Base-by-base conservation (phyloP, 495 filamentous ascomycete species). In the Penicillium silybi region DNA sequence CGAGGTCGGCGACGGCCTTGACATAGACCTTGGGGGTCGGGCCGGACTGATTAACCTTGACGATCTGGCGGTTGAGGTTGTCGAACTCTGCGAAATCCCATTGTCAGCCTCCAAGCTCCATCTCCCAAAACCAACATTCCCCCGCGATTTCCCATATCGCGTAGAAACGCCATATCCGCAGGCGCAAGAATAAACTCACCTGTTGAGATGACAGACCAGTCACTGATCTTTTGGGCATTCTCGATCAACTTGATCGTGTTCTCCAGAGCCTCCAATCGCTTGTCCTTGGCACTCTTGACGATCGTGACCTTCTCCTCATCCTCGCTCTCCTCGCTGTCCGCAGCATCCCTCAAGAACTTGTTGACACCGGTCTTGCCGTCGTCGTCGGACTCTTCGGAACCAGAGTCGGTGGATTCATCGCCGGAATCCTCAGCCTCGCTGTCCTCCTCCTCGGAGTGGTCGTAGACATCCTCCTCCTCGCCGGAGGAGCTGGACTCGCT, bases 241-340 rank as follows among this genome's bases (percentile, higher is more conserved):
- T 96, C 92, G 54, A 97, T 97, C 52, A 85, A 72, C 64, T 85
- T 85, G 50, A 97, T 86, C 39, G 84, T 95, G 40, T 83, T 81
- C 71, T 97, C 95, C 52, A 99, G 79, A 65, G 96, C 95, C 64
- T 96, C 95, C 51, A 90, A 73, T 37, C 93, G 81, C 80, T 99
- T 99, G 72, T 97, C 92, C 75, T 97, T 97, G 46, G 90, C 92
- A 69, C 91, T 96, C 82, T 96, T 97, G 48, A 91, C 85, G 52
- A 95, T 74, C 46, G 88, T 92, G 46, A 84, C 83, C 50, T 82
- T 80, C 40, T 89, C 89, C 52, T 95, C 92, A 50, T 89, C 88
- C 59, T 88, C 87, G 58, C 85, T 88, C 47, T 89, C 87, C 57
- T 95, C 90, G 61, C 86, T 90, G 26, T 90, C 88, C 18, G 79